Percentiles rank a stretch among this genome's conserved stretches.
phyloP scores from a whole-genome alignment of 192 early-diverging fungal genomes.

The Mortierella antarctica region DNA sequence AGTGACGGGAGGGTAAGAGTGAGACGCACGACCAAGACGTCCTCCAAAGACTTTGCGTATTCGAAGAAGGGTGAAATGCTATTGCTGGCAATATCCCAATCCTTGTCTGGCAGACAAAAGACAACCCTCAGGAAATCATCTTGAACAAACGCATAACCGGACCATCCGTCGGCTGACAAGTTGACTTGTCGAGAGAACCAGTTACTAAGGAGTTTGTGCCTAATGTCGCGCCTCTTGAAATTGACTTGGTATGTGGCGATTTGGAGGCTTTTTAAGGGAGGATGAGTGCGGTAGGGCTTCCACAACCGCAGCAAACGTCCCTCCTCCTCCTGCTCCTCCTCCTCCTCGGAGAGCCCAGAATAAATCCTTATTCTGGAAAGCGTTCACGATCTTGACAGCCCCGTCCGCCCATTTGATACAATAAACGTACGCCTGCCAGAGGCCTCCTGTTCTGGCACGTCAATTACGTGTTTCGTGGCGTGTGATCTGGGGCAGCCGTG shows the following conservation, averaged over 20 bases:
- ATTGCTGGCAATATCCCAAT: neutral
- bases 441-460: too few species aligned
- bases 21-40: too few species aligned
- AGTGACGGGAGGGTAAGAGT: too few species aligned
- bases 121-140: neutral
- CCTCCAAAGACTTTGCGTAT: too few species aligned
- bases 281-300: slow-evolving; percentile 31
- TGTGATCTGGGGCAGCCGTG: too few species aligned
- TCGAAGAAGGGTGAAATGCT: slow-evolving; percentile 16
- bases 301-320: slow-evolving; percentile 42
- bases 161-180: slow-evolving; percentile 33
- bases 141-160: slow-evolving; percentile 10
- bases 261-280: slow-evolving; percentile 10
- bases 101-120: slow-evolving; percentile 10
- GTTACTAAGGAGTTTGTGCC: neutral
- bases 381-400: slow-evolving; percentile 47
- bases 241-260: neutral
- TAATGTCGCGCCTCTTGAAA: slow-evolving; percentile 1
- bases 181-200: slow-evolving; percentile 10
- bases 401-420: too few species aligned
- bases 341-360: slow-evolving; percentile 72
- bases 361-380: slow-evolving; percentile 57
- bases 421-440: too few species aligned
- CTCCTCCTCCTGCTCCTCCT: too few species aligned
- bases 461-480: too few species aligned